A percentile compares a stretch with the other conserved stretches of the same genome.
Conservation (phyloP, 116 monocot species). For the Papilionanthe hybrid region DNA sequence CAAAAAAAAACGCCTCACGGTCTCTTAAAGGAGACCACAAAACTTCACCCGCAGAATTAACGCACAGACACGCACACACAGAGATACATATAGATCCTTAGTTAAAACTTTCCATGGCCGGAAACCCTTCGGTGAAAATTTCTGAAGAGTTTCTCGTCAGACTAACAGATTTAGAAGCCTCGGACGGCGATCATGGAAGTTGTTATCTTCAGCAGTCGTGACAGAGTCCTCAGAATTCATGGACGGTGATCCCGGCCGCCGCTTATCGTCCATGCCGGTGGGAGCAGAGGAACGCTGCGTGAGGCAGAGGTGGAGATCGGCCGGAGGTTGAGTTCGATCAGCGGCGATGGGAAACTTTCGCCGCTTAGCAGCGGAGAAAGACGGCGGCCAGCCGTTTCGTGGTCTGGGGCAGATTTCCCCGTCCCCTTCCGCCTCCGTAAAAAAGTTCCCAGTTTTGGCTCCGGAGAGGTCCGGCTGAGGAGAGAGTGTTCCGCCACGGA, state of each 20-base stretch:
- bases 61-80: neutral
- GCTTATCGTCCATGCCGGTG: neutral
- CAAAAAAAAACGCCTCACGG: neutral
- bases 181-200: conserved; percentile 16
- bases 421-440: neutral
- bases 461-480: conserved; percentile 20
- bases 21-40: neutral
- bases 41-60: neutral
- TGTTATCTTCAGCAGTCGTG: conserved; percentile 36
- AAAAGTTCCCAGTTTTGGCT: neutral
- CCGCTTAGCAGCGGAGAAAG: conserved; percentile 13
- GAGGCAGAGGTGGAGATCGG: conserved; percentile 37
- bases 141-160: neutral
- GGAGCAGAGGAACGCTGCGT: conserved; percentile 4
- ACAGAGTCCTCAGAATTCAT: conserved; percentile 51
- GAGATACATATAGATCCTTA: neutral
- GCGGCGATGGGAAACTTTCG: conserved; percentile 1
- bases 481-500: conserved; percentile 39
- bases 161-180: conserved; percentile 39
- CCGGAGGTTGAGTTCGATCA: neutral
- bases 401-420: neutral
- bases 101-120: neutral
- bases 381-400: neutral
- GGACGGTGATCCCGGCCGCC: conserved; percentile 32
- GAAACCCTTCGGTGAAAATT: conserved; percentile 1